Conservation (phyloP, 345 rosid species). For the Aegle marmelos region DNA sequence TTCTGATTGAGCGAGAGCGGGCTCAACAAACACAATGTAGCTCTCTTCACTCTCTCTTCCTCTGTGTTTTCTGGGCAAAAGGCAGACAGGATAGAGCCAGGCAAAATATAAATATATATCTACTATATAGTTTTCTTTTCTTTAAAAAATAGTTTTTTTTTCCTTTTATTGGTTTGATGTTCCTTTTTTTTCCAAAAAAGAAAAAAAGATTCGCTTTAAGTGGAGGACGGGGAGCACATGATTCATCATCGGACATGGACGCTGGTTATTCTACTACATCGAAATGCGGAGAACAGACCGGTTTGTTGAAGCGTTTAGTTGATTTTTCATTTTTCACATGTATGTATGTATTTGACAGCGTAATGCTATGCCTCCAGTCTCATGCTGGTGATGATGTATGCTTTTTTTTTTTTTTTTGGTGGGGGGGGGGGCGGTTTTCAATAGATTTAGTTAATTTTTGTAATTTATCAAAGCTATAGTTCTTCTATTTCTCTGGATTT, state of each 20-base stretch:
- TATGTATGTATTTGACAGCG: conserved; percentile 12
- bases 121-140: conserved; percentile 2
- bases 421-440: conserved; percentile 14
- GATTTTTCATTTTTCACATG: conserved; percentile 15
- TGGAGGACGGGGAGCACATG: conserved; percentile 17
- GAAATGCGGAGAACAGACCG: conserved; percentile 21
- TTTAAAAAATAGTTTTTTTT: not conserved
- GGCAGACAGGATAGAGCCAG: conserved; percentile 72
- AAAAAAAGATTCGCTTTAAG: conserved; percentile 1
- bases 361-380: conserved; percentile 6
- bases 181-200: conserved; percentile 8
- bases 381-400: conserved; percentile 16
- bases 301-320: conserved; percentile 20
- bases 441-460: conserved; percentile 2
- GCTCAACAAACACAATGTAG: conserved; percentile 21
- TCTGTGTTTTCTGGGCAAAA: conserved; percentile 29
- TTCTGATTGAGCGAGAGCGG: not conserved
- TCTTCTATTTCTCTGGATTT: not conserved
- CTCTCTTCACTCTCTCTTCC: conserved; percentile 24
- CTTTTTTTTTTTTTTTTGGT: not conserved
- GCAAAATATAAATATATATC: conserved; percentile 26
- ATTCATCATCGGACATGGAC: conserved; percentile 26
- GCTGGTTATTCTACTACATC: conserved; percentile 3
- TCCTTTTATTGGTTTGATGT: not conserved
- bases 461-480: not conserved